Percentiles rank a stretch among this genome's conserved stretches.
These are phyloP conservation scores for Rhizophora apiculata DNA, from an alignment of 345 rosid species.

Conservation along the genomic window DNA sequence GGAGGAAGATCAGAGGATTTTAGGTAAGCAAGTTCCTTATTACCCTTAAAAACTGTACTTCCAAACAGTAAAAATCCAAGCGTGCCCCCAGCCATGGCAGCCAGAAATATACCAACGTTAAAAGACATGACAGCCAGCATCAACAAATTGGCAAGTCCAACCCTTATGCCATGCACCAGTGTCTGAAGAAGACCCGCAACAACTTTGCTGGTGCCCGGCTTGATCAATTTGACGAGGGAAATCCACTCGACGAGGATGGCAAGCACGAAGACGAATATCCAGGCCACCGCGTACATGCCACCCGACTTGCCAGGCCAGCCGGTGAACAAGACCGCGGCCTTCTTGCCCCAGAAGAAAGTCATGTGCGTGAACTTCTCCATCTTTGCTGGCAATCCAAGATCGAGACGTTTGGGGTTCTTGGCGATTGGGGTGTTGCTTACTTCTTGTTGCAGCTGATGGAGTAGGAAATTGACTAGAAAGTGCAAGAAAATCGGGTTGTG, in stretches of 20 bases:
- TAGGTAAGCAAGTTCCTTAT: not conserved
- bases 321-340: conserved; percentile 20
- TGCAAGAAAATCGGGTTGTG: too few species aligned
- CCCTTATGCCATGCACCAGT: conserved; percentile 17
- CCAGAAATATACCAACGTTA: conserved; percentile 21
- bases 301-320: conserved; percentile 31
- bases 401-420: too few species aligned
- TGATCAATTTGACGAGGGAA: conserved; percentile 28
- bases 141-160: conserved; percentile 22
- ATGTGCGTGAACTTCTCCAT: conserved; percentile 1
- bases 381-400: too few species aligned
- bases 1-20: conserved; percentile 28
- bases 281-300: conserved; percentile 20
- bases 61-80: conserved; percentile 32
- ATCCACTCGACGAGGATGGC: conserved; percentile 41
- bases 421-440: too few species aligned
- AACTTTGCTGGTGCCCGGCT: not conserved
- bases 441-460: too few species aligned
- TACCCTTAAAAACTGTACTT: conserved; percentile 24
- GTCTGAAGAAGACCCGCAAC: conserved; percentile 26
- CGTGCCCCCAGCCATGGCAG: conserved; percentile 29
- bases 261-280: conserved; percentile 28
- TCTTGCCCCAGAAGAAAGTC: conserved; percentile 32
- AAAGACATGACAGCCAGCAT: conserved; percentile 43
- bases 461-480: too few species aligned